These are phyloP conservation scores for Dipodascopsis tothii DNA, from an alignment of 805 yeast genomes.

Conservation along the genomic window DNA sequence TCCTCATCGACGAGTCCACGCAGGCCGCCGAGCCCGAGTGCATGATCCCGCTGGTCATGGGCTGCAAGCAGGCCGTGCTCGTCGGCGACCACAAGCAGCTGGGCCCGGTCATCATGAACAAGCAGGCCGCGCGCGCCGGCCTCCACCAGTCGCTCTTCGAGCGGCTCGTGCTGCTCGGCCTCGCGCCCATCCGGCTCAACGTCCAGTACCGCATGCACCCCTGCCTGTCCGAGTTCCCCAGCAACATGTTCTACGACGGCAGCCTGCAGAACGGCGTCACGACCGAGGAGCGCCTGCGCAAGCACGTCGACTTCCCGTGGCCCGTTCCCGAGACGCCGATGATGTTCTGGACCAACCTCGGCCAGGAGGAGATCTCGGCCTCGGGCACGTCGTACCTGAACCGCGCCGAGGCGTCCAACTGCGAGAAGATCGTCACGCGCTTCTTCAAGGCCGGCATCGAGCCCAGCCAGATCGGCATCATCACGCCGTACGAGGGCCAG, in stretches of 20 bases:
- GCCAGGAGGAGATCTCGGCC: slow-evolving; percentile 79
- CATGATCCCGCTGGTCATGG: slow-evolving; percentile 79
- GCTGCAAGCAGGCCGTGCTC: slow-evolving; percentile 79
- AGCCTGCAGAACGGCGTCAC: slow-evolving; percentile 87
- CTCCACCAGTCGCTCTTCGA: slow-evolving; percentile 81
- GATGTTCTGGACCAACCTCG: slow-evolving; percentile 91
- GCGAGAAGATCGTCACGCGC: slow-evolving; percentile 67
- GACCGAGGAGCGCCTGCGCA: slow-evolving; percentile 54
- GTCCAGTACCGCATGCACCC: slow-evolving; percentile 97
- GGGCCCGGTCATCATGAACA: slow-evolving; percentile 82
- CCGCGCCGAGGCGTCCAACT: slow-evolving; percentile 82
- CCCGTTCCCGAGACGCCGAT: slow-evolving; percentile 76
- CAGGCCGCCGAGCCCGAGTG: slow-evolving; percentile 93
- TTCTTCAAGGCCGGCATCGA: slow-evolving; percentile 68
- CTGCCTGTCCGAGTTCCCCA: slow-evolving; percentile 72
- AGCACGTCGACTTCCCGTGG: slow-evolving; percentile 74
- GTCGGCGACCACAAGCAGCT: slow-evolving; percentile 96
- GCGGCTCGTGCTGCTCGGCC: slow-evolving; percentile 72
- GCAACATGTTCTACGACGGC: slow-evolving; percentile 90
- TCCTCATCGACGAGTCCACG: slow-evolving; percentile 84
- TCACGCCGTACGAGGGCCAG: slow-evolving; percentile 94
- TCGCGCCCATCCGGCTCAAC: slow-evolving; percentile 74
- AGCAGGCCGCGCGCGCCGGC: slow-evolving; percentile 79
- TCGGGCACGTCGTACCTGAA: slow-evolving; percentile 77
- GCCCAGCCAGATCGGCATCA: slow-evolving; percentile 80